Conservation (phyloP, 1,139 yeast genomes). For the Wickerhamomyces sp. region DNA sequence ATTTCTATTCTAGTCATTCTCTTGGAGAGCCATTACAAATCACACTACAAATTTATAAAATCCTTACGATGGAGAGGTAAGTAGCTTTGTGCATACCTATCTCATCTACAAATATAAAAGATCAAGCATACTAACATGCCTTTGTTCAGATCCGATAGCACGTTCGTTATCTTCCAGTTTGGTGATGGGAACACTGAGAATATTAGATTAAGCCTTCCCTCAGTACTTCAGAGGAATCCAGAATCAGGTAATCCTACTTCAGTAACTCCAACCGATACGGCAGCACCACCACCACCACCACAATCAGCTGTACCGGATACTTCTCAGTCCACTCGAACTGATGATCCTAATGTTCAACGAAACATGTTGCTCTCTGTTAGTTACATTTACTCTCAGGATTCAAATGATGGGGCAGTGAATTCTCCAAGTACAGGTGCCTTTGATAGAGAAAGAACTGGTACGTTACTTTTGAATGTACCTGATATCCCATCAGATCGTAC, state of each 20-base stretch:
- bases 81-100: not conserved
- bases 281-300: not conserved
- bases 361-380: constrained; percentile 34
- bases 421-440: not conserved
- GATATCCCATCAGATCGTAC: constrained; percentile 41
- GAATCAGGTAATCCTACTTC: not conserved
- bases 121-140: not conserved
- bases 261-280: no score
- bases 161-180: constrained; percentile 18
- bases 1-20: no score
- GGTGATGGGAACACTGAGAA: constrained; percentile 16
- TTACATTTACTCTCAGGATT: constrained; percentile 26
- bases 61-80: constrained; percentile 2
- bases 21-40: no score
- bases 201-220: constrained; percentile 13
- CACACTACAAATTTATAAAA: not conserved
- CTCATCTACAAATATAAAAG: no score
- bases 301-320: not conserved
- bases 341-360: constrained; percentile 14
- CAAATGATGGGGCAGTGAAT: not conserved
- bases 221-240: constrained; percentile 4
- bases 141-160: constrained; percentile 1
- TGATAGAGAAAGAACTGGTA: constrained; percentile 37
- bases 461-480: constrained; percentile 57
- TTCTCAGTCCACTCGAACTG: not conserved